Conservation (phyloP, 2,329 filamentous ascomycete species). For the Colletotrichum euphorbiae region DNA sequence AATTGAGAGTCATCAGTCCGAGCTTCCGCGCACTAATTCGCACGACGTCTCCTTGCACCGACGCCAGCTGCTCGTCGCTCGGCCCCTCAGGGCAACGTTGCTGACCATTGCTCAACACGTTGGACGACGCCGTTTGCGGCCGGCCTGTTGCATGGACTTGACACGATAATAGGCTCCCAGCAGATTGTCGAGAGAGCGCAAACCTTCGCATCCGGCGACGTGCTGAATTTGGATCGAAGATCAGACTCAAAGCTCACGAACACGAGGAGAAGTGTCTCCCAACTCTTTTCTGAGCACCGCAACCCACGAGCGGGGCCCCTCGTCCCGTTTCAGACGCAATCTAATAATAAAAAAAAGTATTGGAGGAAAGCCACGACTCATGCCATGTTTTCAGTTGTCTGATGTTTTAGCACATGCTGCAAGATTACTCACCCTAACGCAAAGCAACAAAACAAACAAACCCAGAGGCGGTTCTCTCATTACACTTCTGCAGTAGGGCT, state of each 20-base stretch:
- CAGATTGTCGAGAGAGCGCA: background rate
- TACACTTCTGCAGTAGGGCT: conserved; percentile 18
- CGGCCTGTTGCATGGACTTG: conserved; percentile 24
- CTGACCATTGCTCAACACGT: conserved; percentile 6
- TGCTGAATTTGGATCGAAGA: background rate
- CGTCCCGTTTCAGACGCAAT: conserved; percentile 6
- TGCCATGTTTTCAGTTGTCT: conserved; percentile 15
- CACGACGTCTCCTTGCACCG: conserved; percentile 1
- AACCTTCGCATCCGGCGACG: background rate
- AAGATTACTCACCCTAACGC: background rate
- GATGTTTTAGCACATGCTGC: conserved; percentile 10
- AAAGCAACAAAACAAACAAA: conserved; percentile 4
- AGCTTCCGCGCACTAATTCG: background rate
- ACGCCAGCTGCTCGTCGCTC: background rate
- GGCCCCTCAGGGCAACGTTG: conserved; percentile 11
- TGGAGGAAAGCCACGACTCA: conserved; percentile 8
- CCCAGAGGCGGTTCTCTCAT: conserved; percentile 1
- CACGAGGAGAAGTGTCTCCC: background rate
- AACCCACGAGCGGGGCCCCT: background rate
- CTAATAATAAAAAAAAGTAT: background rate
- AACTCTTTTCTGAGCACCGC: background rate
- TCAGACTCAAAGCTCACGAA: conserved; percentile 11
- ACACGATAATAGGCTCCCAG: background rate
- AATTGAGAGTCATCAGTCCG: conserved; percentile 7
- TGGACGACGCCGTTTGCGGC: conserved; percentile 19